Evolutionary conservation across 495 filamentous ascomycete genomes (phyloP), one percentile per base, ranked within the genome.

Genomic region (Umbilicaria muhlenbergii): DNA sequence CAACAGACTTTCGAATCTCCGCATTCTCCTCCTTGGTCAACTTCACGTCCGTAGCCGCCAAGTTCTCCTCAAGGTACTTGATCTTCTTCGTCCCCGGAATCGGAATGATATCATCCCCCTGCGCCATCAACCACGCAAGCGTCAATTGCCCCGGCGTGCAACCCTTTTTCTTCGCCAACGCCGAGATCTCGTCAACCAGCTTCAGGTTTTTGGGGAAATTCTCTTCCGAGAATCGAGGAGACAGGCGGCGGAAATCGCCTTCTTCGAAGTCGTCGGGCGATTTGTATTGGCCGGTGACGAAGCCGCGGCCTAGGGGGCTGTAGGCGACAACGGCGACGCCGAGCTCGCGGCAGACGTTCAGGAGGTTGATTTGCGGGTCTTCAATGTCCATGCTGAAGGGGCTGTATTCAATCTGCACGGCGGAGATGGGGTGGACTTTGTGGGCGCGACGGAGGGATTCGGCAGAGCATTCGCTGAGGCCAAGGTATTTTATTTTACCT

Each of bases 31-130:
- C 62, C 10, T 63, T 60, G 0, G 50, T 70, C 18, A 80, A 55
- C 39, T 52, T 43, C 14, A 78, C 57, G 12, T 65, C 43, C 12
- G 64, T 32, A 11, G 74, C 62, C 2, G 44, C 66, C 45, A 64
- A 54, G 47, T 81, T 80, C 56, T 80, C 70, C 37, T 77, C 69
- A 39, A 80, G 49, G 37, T 71, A 69, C 48, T 67, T 59, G 13
- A 69, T 51, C n/a, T 56, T 66, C 51, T 66, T 74, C 0, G 75
- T 78, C 3, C 74, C 75, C 0, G 74, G 74, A 48, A 77, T 75
- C 0, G 71, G 68, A 42, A 78, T 61, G 28, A 77, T 60, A 46
- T 74, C 69, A 0, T 69, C 58, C 0, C 71, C 72, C 47, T 71
- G 70, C 11, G 57, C 61, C 40, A 71, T 35, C 42, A 76, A 38